Evolutionary conservation across 768 basidiomycete genomes (phyloP).

Genomic region (Gymnopilus junonius): DNA sequence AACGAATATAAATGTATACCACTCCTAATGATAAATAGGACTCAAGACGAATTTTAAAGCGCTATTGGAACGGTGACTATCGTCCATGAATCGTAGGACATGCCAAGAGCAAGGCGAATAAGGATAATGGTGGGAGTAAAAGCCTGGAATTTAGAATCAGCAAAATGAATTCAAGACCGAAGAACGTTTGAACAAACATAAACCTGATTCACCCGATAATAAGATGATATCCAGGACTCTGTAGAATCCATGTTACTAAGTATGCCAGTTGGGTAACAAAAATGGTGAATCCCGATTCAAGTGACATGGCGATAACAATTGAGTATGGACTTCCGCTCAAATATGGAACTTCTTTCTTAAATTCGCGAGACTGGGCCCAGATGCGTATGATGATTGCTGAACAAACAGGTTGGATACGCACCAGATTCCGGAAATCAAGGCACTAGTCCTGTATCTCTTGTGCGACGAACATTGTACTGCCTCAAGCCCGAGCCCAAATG

Average conservation of each 20-base stretch:
- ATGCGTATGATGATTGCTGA: constrained; percentile 1
- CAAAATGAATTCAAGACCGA: neutral
- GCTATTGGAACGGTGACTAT: neutral
- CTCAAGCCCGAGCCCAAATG: too few relatives aligned
- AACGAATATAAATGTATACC: too few relatives aligned
- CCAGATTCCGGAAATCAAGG: too few relatives aligned
- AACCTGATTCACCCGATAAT: neutral
- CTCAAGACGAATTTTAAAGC: neutral
- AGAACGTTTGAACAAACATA: neutral
- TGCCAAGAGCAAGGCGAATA: neutral
- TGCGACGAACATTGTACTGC: too few relatives aligned
- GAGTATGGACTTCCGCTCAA: neutral
- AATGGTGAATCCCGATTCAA: neutral
- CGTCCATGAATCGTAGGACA: neutral
- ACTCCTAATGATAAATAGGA: too few relatives aligned
- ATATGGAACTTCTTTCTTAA: neutral
- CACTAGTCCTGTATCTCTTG: too few relatives aligned
- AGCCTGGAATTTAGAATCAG: neutral
- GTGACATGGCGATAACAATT: neutral
- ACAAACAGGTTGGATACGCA: too few relatives aligned
- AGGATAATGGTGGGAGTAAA: constrained; percentile 4
- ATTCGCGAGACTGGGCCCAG: neutral
- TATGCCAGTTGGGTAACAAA: neutral
- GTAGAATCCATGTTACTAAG: neutral
- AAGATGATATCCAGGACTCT: neutral